phyloP scores from a whole-genome alignment of 768 basidiomycete species.

The Chiua virens region DNA sequence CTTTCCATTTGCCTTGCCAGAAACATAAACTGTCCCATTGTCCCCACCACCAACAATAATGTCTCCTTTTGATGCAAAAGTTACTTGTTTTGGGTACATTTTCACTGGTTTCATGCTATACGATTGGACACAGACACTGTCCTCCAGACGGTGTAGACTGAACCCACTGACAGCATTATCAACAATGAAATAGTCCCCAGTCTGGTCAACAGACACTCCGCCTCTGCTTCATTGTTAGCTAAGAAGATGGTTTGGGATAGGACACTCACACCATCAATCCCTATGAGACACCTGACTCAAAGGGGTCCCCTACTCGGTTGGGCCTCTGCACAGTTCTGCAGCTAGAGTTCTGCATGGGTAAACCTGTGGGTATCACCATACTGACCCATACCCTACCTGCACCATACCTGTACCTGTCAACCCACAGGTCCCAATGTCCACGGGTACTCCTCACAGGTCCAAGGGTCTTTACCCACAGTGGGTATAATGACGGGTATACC shows the following conservation, averaged over 20 bases:
- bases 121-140: slow-evolving; percentile 1
- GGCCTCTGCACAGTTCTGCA: no score
- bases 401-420: no score
- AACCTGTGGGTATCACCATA: no score
- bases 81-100: slow-evolving; percentile 9
- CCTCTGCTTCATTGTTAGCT: neutral
- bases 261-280: neutral
- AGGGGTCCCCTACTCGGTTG: no score
- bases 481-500: no score
- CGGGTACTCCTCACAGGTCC: no score
- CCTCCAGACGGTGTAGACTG: slow-evolving; percentile 1
- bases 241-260: neutral
- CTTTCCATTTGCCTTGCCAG: neutral
- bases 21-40: neutral
- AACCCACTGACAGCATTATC: slow-evolving; percentile 2
- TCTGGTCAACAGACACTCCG: neutral
- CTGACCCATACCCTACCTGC: no score
- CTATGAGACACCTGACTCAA: no score
- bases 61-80: neutral
- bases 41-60: slow-evolving; percentile 1
- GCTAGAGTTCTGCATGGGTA: no score
- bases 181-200: neutral
- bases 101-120: slow-evolving; percentile 1
- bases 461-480: no score
- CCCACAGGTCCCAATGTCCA: no score